Evolutionary conservation across 2,329 filamentous ascomycete species (phyloP).

Genomic region (Dothideomycetes sp.): DNA sequence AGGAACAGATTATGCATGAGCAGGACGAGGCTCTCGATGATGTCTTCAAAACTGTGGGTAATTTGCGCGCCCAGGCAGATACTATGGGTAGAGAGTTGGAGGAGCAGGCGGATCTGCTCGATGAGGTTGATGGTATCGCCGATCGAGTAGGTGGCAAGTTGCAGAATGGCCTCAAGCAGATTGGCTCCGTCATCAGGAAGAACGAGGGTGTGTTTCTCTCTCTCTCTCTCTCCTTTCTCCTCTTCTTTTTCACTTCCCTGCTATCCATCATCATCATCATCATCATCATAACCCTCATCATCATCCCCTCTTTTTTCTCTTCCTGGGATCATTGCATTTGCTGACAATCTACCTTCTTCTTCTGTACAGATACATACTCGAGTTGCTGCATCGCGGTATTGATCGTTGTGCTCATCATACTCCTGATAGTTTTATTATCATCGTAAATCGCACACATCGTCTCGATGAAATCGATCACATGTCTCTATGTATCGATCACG

Average conservation of each 20-base stretch:
- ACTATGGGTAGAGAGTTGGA: constrained; percentile 95
- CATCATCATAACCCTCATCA: too few relatives aligned
- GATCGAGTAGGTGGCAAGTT: constrained; percentile 82
- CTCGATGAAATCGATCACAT: not conserved
- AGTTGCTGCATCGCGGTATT: constrained; percentile 86
- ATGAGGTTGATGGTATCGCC: constrained; percentile 72
- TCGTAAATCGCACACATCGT: constrained; percentile 35
- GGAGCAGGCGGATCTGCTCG: constrained; percentile 83
- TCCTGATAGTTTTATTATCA: constrained; percentile 70
- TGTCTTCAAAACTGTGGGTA: constrained; percentile 88
- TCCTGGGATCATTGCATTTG: too few relatives aligned
- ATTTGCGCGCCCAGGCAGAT: constrained; percentile 78
- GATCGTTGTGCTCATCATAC: constrained; percentile 77
- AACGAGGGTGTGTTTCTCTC: constrained; percentile 64
- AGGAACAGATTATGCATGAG: constrained; percentile 84
- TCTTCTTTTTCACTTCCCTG: not conserved
- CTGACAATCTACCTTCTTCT: not conserved
- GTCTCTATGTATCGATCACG: too few relatives aligned
- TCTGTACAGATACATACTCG: constrained; percentile 52
- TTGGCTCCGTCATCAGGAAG: constrained; percentile 72
- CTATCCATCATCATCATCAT: not conserved
- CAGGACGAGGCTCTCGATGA: constrained; percentile 90
- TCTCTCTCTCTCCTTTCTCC: constrained; percentile 21
- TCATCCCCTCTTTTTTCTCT: too few relatives aligned
- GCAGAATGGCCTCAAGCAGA: constrained; percentile 75